These are phyloP conservation scores for Candida berthetii DNA, from an alignment of 805 yeast genomes.

Conservation along the genomic window DNA sequence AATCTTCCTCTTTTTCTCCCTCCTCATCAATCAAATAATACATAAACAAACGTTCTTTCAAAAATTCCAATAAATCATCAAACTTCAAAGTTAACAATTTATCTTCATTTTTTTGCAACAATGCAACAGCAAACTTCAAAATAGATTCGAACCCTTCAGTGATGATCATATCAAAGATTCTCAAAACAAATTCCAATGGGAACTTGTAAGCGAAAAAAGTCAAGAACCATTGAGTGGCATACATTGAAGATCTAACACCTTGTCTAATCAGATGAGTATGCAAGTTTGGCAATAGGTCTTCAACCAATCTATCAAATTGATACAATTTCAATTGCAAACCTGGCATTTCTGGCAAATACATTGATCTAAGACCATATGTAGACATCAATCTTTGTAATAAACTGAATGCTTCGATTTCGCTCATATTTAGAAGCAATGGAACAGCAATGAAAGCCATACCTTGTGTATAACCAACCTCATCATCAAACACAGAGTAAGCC, in stretches of 20 bases:
- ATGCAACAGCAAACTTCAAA: slow-evolving; percentile 75
- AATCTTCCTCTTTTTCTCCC: slow-evolving; percentile 21
- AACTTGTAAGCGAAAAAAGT: slow-evolving; percentile 94
- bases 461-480: slow-evolving; percentile 95
- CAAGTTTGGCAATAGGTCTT: slow-evolving; percentile 66
- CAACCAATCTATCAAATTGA: slow-evolving; percentile 85
- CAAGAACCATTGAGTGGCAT: slow-evolving; percentile 96
- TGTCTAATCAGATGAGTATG: slow-evolving; percentile 75
- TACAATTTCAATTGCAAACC: slow-evolving; percentile 81
- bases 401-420: slow-evolving; percentile 81
- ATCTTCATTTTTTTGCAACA: slow-evolving; percentile 65
- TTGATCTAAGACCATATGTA: slow-evolving; percentile 69
- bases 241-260: slow-evolving; percentile 90
- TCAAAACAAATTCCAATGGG: slow-evolving; percentile 80
- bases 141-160: slow-evolving; percentile 90
- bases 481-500: slow-evolving; percentile 80
- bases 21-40: slow-evolving; percentile 44
- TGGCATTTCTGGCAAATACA: slow-evolving; percentile 88
- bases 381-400: slow-evolving; percentile 78
- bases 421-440: slow-evolving; percentile 77
- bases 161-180: slow-evolving; percentile 83
- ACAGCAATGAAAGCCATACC: slow-evolving; percentile 94
- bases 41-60: slow-evolving; percentile 76
- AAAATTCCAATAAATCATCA: slow-evolving; percentile 68
- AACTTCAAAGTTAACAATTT: slow-evolving; percentile 57